These are phyloP conservation scores for Apiotrichum siamense DNA, from an alignment of 1,284 basidiomycete genomes.

Conservation along the genomic window DNA sequence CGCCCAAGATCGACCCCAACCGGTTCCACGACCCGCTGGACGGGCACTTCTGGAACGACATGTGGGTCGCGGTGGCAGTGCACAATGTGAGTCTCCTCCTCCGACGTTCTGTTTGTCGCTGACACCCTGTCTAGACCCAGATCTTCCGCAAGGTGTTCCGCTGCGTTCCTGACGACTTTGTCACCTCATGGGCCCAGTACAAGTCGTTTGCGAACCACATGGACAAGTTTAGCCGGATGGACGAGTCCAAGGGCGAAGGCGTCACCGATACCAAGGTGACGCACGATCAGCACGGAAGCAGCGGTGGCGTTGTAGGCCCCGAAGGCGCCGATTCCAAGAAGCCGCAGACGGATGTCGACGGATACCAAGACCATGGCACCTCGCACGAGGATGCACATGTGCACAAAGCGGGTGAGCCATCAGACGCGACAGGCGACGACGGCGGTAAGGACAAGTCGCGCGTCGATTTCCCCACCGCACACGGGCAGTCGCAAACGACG, in stretches of 20 bases:
- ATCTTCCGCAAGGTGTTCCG: slow-evolving; percentile 91
- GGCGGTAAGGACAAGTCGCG: background rate
- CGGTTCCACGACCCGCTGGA: slow-evolving; percentile 80
- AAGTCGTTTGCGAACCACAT: slow-evolving; percentile 71
- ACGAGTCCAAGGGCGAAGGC: slow-evolving; percentile 43
- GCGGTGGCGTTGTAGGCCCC: slow-evolving; percentile 45
- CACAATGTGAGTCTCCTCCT: slow-evolving; percentile 53
- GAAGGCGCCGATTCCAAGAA: slow-evolving; percentile 13
- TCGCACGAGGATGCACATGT: background rate
- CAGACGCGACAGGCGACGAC: background rate
- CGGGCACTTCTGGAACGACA: slow-evolving; percentile 77
- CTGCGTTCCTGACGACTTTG: slow-evolving; percentile 79
- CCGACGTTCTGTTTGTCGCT: background rate
- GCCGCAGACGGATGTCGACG: slow-evolving; percentile 1
- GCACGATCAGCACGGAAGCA: slow-evolving; percentile 48
- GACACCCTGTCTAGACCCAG: slow-evolving; percentile 60
- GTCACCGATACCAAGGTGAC: slow-evolving; percentile 45
- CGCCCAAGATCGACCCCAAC: slow-evolving; percentile 66
- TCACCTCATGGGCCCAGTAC: slow-evolving; percentile 92
- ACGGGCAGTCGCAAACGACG: background rate
- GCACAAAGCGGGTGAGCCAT: background rate
- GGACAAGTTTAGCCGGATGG: slow-evolving; percentile 56
- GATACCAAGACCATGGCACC: background rate
- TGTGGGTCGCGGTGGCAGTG: slow-evolving; percentile 76
- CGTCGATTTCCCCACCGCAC: background rate